Evolutionary conservation across 2,329 filamentous ascomycete species (phyloP), one percentile per base, ranked within the genome.

Genomic region (Colletotrichum musicola): DNA sequence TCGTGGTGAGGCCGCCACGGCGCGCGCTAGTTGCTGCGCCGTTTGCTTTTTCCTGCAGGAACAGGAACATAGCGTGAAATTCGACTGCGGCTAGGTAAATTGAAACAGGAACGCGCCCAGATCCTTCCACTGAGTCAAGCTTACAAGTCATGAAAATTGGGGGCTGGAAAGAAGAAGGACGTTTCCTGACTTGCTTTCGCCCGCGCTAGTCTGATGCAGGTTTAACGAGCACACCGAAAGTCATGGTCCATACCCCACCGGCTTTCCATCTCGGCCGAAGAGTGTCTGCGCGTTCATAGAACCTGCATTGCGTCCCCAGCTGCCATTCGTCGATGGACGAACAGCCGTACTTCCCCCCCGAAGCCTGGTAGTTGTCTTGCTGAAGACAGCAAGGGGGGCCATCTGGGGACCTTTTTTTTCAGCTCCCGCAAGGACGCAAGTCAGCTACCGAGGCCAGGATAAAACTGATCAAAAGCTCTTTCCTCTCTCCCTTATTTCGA

Each of bases 1-100:
- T 49, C 42, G 62, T 65, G 62, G 55, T 68, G 62, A 65, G 49
- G 35, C 40, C 62, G 66, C 66, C 44, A 51, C 22, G 55, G 50
- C 55, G 20, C 42, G 47, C 66, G 66, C 66, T 68, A 68, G 62
- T 10, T 35, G 13, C 25, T 10, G 30, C 38, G 27, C 50, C 55
- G 55, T 66, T 68, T 27, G 30, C 66, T 66, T 68, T 64, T 66
- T 47, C 22, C 3, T n/a, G 30, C 42, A 40, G 25, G 47, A 22
- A 18, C 22, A 44, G 25, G 47, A 22, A 4, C 22, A 35, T 56
- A 53, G 55, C 35, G 66, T 51, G 30, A 35, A 22, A 35, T 10
- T 35, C 3, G 46, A 40, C 44, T 18, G 20, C 22, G 47, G 53
- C 49, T 27, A 49, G 14, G n/a, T n/a, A 18, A 49, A 49, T 22